phyloP scores from a whole-genome alignment of 2,329 filamentous ascomycete species.

The Cyclaneusma minus region DNA sequence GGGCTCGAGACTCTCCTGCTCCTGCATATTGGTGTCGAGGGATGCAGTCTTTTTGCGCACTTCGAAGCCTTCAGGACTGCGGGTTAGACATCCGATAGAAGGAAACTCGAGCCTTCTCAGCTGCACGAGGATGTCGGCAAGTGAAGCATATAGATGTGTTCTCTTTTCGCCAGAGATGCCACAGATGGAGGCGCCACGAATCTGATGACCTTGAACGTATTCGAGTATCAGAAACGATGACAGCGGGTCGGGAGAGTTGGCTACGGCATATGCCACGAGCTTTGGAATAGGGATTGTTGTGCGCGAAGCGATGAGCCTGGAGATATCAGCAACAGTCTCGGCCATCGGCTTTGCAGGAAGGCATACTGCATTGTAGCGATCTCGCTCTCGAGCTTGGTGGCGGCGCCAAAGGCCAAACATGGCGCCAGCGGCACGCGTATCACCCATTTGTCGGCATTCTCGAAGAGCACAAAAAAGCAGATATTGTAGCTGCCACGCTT shows the following conservation, averaged over 20 bases:
- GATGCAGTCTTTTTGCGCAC: slow-evolving; percentile 6
- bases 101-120: slow-evolving; percentile 10
- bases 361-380: slow-evolving; percentile 9
- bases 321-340: slow-evolving; percentile 2
- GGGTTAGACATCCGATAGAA: slow-evolving; percentile 6
- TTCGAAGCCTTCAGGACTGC: slow-evolving; percentile 3
- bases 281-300: slow-evolving; percentile 12
- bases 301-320: slow-evolving; percentile 6
- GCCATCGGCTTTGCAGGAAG: slow-evolving; percentile 3
- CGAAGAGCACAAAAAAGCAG: slow-evolving; percentile 13
- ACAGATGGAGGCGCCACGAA: slow-evolving; percentile 6
- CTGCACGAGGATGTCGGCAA: slow-evolving; percentile 11
- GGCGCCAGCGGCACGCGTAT: slow-evolving; percentile 12
- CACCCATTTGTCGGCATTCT: slow-evolving; percentile 10
- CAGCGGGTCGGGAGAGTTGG: slow-evolving; percentile 7
- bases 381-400: slow-evolving; percentile 11
- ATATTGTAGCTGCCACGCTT: slow-evolving; percentile 12
- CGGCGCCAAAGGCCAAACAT: slow-evolving; percentile 6
- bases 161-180: slow-evolving; percentile 8
- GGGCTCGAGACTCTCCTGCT: slow-evolving; percentile 12
- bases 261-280: slow-evolving; percentile 8
- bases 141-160: slow-evolving; percentile 6
- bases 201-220: slow-evolving; percentile 9
- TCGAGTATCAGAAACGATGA: slow-evolving; percentile 13
- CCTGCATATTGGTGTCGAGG: slow-evolving; percentile 14